Conservation (phyloP, 805 yeast species). For the Kodamaea leandrae region DNA sequence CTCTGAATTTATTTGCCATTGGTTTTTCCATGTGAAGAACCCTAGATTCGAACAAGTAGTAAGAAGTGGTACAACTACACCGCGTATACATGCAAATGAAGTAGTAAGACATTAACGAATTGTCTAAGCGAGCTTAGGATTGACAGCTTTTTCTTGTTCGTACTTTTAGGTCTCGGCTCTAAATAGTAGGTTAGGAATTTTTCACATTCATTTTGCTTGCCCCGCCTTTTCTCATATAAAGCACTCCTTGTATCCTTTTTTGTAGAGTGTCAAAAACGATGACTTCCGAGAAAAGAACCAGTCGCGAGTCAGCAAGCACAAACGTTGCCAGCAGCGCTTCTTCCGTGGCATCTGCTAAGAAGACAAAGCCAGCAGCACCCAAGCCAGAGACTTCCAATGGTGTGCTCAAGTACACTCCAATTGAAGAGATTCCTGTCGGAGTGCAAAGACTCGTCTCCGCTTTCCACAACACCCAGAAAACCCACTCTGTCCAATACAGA, state of each 20-base stretch:
- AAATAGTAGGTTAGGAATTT: too few relatives aligned
- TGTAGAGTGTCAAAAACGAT: constrained; percentile 97
- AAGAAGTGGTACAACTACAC: too few relatives aligned
- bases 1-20: too few relatives aligned
- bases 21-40: too few relatives aligned
- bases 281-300: constrained; percentile 65
- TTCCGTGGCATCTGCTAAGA: constrained; percentile 2
- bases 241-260: background rate
- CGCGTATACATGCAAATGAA: too few relatives aligned
- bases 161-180: too few relatives aligned
- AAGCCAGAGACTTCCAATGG: constrained; percentile 5
- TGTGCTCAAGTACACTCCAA: constrained; percentile 41
- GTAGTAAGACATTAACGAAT: too few relatives aligned
- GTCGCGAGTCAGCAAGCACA: constrained; percentile 42
- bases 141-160: too few relatives aligned
- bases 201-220: constrained; percentile 8
- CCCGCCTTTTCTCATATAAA: constrained; percentile 7
- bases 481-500: constrained; percentile 53
- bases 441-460: constrained; percentile 42
- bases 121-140: too few relatives aligned
- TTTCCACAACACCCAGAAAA: constrained; percentile 45
- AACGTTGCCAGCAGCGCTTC: background rate
- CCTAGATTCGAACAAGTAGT: too few relatives aligned
- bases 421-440: constrained; percentile 46
- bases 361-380: too few relatives aligned